phyloP scores from a whole-genome alignment of 129 eudicot genomes.

The Chrysanthemum lavandulifolium region DNA sequence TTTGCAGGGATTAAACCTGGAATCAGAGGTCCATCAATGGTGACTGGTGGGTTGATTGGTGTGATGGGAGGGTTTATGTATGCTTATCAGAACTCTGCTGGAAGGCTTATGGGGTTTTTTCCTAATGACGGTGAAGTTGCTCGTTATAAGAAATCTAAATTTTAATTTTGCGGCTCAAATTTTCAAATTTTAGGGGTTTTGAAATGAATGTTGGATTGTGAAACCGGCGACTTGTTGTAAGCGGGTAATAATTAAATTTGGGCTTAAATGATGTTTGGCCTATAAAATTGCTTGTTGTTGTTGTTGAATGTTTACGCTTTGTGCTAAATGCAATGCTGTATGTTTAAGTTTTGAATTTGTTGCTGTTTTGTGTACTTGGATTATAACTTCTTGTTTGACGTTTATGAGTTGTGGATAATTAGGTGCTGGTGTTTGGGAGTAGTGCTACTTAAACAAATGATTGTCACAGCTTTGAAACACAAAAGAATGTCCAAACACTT shows the following conservation, averaged over 20 bases:
- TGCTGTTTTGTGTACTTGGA: too few relatives aligned
- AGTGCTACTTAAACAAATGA: too few relatives aligned
- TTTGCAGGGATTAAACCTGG: conserved; percentile 76
- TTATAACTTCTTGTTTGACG: too few relatives aligned
- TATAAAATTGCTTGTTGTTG: too few relatives aligned
- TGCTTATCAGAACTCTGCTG: conserved; percentile 92
- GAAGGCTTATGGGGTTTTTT: conserved; percentile 94
- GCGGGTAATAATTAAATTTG: conserved; percentile 30
- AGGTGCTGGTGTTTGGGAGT: too few relatives aligned
- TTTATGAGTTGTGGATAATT: too few relatives aligned
- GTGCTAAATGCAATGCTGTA: too few relatives aligned
- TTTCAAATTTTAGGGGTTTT: conserved; percentile 31
- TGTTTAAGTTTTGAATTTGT: too few relatives aligned
- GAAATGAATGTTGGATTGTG: conserved; percentile 7
- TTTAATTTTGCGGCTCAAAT: conserved; percentile 18
- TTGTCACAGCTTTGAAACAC: too few relatives aligned
- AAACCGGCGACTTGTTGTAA: conserved; percentile 13
- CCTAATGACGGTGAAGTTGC: conserved; percentile 95
- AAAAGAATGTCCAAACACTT: too few relatives aligned
- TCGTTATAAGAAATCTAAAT: conserved; percentile 57
- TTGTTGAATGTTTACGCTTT: too few relatives aligned
- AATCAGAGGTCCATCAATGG: conserved; percentile 94
- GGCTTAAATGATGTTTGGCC: background rate
- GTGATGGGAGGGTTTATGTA: conserved; percentile 95
- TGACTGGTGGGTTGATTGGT: conserved; percentile 93